Evolutionary conservation across 306 rosid species (phyloP), one percentile per base, ranked within the genome.

Genomic region (Dicorynia guianensis): DNA sequence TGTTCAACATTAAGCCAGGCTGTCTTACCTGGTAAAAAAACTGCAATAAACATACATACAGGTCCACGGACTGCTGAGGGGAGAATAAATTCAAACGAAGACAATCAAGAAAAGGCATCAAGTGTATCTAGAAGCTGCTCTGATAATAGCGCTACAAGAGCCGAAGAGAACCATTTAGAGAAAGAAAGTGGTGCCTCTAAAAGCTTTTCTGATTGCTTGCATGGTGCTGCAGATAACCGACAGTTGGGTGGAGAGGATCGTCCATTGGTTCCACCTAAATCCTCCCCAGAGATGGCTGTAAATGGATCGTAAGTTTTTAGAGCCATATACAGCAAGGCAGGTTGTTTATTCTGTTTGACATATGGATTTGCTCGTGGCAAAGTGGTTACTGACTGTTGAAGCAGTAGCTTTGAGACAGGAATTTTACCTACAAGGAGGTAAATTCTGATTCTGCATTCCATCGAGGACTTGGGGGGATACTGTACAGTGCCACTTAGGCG

Each of bases 281-380:
- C 98, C 69, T 92, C 98, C 0, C 92, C 96, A 7, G 97, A 92
- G 77, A 94, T 92, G 98, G 81, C 93, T 63, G 95, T 89, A 56
- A 92, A 85, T 65, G 97, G 98, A 63, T 92, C 93, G 3, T 92
- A 50, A 81, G 76, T 76, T 72, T 25, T 74, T 19, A 46, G 50
- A 67, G 44, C 57, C 50, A n/a, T 53, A 67, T 76, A 56, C 65
- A 43, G 74, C 63, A 68, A 68, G 72, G 50, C 40, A 48, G 25
- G 56, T 56, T 63, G 79, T 52, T 63, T 55, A 64, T 74, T 82
- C 64, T 81, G 76, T 70, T 69, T 76, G 42, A 73, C 78, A 69
- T n/a, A n/a, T 75, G 82, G 58, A 82, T 71, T 80, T 80, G 79
- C 79, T 77, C 78, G 87, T 77, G 89, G 87, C n/a, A 30, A 80